Evolutionary conservation across 2,329 filamentous ascomycete genomes (phyloP).

Genomic region (Stagonosporopsis cucurbitacearum): DNA sequence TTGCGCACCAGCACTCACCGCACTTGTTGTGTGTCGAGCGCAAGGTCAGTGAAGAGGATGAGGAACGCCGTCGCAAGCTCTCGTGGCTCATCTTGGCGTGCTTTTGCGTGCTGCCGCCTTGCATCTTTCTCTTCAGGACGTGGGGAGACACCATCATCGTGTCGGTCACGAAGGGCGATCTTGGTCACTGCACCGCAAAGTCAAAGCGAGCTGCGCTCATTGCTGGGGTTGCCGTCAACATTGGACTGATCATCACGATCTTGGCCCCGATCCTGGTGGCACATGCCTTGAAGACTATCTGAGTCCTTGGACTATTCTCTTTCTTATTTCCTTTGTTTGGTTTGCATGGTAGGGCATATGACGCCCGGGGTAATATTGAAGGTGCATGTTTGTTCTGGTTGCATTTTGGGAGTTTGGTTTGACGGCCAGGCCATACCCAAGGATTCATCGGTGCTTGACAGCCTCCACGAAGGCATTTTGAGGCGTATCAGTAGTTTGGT

Average conservation of each 20-base stretch:
- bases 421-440: background rate
- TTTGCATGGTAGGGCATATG: slow-evolving; percentile 19
- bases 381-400: background rate
- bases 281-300: slow-evolving; percentile 28
- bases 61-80: slow-evolving; percentile 34
- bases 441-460: background rate
- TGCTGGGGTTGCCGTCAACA: slow-evolving; percentile 40
- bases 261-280: slow-evolving; percentile 35
- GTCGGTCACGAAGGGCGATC: slow-evolving; percentile 38
- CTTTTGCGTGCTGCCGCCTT: slow-evolving; percentile 46
- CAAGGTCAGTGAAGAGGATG: slow-evolving; percentile 29
- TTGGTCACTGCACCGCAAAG: slow-evolving; percentile 36
- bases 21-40: slow-evolving; percentile 41
- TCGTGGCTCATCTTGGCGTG: slow-evolving; percentile 44
- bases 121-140: slow-evolving; percentile 47
- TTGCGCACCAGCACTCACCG: slow-evolving; percentile 30
- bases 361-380: background rate
- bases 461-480: background rate
- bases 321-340: slow-evolving; percentile 6
- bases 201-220: slow-evolving; percentile 43
- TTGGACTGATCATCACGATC: slow-evolving; percentile 30
- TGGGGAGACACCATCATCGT: slow-evolving; percentile 42
- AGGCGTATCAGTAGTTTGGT: background rate
- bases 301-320: slow-evolving; percentile 6
- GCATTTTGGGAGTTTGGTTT: slow-evolving; percentile 5